Evolutionary conservation across 176 grass and related monocot species (phyloP).

Genomic region (Saccharum spontaneum): DNA sequence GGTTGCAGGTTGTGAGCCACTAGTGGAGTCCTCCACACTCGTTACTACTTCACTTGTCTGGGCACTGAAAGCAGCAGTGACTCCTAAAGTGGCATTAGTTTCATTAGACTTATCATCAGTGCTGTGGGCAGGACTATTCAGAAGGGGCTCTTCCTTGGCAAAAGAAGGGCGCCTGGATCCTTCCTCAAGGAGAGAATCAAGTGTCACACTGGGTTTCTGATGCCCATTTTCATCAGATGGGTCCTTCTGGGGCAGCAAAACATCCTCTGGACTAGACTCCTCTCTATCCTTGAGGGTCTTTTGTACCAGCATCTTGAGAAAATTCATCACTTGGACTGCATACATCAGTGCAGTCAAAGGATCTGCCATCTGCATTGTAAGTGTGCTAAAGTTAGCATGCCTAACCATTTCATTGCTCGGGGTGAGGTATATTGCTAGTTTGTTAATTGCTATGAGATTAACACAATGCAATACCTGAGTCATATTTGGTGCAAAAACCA

Average conservation of each 20-base stretch:
- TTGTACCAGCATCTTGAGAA: slow-evolving; percentile 79
- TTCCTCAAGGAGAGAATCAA: slow-evolving; percentile 40
- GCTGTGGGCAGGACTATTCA: slow-evolving; percentile 37
- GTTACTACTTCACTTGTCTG: slow-evolving; percentile 7
- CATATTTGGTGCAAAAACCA: slow-evolving; percentile 92
- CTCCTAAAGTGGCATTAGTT: slow-evolving; percentile 22
- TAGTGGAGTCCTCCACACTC: slow-evolving; percentile 34
- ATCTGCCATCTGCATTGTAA: slow-evolving; percentile 70
- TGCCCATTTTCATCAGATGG: slow-evolving; percentile 61
- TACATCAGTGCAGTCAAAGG: slow-evolving; percentile 90
- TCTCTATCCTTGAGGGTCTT: slow-evolving; percentile 74
- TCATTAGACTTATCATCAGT: slow-evolving; percentile 20
- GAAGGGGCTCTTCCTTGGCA: slow-evolving; percentile 40
- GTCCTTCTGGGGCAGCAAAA: slow-evolving; percentile 38
- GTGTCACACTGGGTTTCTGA: slow-evolving; percentile 45
- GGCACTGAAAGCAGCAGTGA: neutral
- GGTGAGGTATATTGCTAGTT: neutral
- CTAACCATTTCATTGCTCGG: neutral
- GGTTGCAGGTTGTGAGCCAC: slow-evolving; percentile 24
- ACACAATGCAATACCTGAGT: slow-evolving; percentile 55
- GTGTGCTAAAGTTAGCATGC: neutral
- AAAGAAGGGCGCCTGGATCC: slow-evolving; percentile 39
- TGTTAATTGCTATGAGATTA: neutral
- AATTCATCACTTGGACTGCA: slow-evolving; percentile 95
- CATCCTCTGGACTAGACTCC: slow-evolving; percentile 48